Evolutionary conservation across 345 rosid genomes (phyloP), one percentile per base, ranked within the genome.

Genomic region (Murraya paniculata): DNA sequence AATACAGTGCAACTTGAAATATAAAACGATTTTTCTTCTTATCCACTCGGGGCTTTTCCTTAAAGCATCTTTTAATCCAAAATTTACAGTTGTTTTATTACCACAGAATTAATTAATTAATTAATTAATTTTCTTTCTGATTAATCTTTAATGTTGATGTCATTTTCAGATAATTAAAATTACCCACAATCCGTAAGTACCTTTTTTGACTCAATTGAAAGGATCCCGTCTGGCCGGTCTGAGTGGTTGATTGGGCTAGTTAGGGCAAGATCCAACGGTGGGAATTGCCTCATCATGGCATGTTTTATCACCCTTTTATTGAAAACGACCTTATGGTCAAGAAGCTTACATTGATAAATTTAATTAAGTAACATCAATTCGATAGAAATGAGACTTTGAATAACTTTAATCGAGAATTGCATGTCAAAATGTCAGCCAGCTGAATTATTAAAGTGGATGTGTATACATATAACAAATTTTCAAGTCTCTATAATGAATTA

Each of bases 151-250:
- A 67, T 19, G 48, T 68, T 36, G 62, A 53, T 59, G 81, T 77
- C 84, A 60, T 48, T 81, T 73, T 81, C 81, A 19, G 39, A 81
- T 48, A 77, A 77, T 66, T 77, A 72, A 56, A 57, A 71, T 77
- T 24, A 72, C 53, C 58, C 27, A 7, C 65, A 55, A 50, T 50
- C 13, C 21, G 22, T 55, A 31, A 27, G 13, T 0, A 48, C 25
- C 64, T 62, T 65, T 30, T 39, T 71, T 76, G 80, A 76, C 79
- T 71, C 38, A 8, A 16, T 53, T 14, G 67, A 36, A 18, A n/a
- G 56, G 41, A 48, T 28, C 16, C 31, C 25, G n/a, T 3, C 21
- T 41, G 73, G 79, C 31, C 66, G 68, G 27, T 72, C 31, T 55
- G 1, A 7, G 58, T 72, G 13, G 50, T 16, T 27, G 48, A 30